These are phyloP conservation scores for Paramecium tetraurelia DNA, from an alignment of 73 alveolate genomes.

Conservation along the genomic window DNA sequence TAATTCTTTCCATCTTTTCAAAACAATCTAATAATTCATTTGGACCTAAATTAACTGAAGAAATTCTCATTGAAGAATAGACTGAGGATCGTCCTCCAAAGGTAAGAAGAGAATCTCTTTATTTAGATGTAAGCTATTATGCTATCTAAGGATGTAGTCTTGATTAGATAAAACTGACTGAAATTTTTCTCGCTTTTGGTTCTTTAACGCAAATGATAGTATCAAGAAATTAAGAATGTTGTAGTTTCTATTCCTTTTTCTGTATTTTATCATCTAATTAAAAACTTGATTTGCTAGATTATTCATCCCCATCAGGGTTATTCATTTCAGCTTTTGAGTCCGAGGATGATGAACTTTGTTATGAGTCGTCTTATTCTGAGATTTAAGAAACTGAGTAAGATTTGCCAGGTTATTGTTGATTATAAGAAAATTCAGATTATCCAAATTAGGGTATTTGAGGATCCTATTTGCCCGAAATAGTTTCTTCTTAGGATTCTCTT, in stretches of 20 bases:
- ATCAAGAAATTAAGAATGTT: neutral
- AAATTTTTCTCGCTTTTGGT: neutral
- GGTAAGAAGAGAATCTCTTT: slow-evolving; percentile 19
- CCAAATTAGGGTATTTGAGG: neutral
- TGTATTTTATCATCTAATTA: neutral
- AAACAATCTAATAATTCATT: slow-evolving; percentile 30
- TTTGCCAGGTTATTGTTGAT: neutral
- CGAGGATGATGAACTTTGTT: neutral
- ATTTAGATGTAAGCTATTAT: neutral
- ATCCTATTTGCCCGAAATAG: neutral
- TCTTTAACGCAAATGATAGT: neutral
- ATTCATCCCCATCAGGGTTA: neutral
- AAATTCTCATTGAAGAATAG: neutral
- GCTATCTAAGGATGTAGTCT: neutral
- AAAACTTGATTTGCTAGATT: neutral
- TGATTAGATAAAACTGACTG: neutral
- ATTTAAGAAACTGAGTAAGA: neutral
- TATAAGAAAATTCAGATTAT: neutral
- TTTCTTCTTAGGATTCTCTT: slow-evolving; percentile 8
- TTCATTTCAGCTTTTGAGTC: neutral
- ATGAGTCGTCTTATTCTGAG: neutral
- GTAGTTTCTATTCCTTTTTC: neutral
- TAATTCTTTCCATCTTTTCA: slow-evolving; percentile 11
- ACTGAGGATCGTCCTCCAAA: slow-evolving; percentile 16
- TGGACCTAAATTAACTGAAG: neutral